phyloP scores from a whole-genome alignment of 257 asterid species.

The Linderniella brevidens region DNA sequence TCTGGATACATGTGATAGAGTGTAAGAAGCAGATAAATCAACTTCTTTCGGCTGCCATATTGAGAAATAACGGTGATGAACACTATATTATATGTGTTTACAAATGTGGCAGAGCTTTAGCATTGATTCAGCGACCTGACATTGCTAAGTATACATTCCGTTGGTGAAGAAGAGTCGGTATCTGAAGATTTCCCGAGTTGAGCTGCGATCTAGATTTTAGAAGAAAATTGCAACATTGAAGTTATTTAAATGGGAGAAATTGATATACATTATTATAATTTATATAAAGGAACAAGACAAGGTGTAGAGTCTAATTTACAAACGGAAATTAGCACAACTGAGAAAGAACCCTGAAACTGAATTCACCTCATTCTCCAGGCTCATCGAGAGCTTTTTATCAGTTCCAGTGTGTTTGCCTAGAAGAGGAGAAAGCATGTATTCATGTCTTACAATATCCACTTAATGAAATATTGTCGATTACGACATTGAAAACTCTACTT shows the following conservation, averaged over 20 bases:
- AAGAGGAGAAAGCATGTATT: slow-evolving; percentile 9
- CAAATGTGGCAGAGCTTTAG: slow-evolving; percentile 1
- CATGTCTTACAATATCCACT: slow-evolving; percentile 4
- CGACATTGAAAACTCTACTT: slow-evolving; percentile 3
- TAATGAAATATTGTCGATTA: slow-evolving; percentile 2
- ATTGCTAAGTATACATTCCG: slow-evolving; percentile 51
- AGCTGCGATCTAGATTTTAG: slow-evolving; percentile 47
- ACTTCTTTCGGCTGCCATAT: slow-evolving; percentile 72
- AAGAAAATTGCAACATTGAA: neutral
- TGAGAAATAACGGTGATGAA: slow-evolving; percentile 10
- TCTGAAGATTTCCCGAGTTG: slow-evolving; percentile 68
- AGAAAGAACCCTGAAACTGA: slow-evolving; percentile 6
- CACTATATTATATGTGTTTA: neutral
- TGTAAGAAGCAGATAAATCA: slow-evolving; percentile 83
- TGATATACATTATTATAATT: neutral
- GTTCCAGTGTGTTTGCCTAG: slow-evolving; percentile 84
- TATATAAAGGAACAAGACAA: too few species aligned
- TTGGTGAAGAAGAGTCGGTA: slow-evolving; percentile 66
- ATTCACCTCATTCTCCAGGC: slow-evolving; percentile 83
- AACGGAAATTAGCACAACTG: neutral
- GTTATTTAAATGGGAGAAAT: neutral
- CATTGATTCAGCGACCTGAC: slow-evolving; percentile 49
- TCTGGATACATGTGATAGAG: slow-evolving; percentile 93
- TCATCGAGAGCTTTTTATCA: slow-evolving; percentile 82
- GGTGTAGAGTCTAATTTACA: too few species aligned